Evolutionary conservation across 2,329 filamentous ascomycete species (phyloP).

Genomic region (Penicillium sp.): DNA sequence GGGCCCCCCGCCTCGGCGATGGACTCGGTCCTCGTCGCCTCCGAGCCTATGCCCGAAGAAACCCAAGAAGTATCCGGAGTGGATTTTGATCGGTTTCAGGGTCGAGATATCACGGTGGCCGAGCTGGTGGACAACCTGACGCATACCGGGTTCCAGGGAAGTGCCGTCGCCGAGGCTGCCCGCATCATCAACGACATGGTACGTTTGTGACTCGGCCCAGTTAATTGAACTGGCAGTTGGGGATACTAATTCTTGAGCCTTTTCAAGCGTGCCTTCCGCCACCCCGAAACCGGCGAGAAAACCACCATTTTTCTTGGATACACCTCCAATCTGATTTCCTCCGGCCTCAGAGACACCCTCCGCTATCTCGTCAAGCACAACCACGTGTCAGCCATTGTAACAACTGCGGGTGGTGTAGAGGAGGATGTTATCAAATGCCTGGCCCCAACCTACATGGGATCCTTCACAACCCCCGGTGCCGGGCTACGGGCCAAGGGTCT

Average conservation of each 20-base stretch:
- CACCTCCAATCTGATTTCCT: slow-evolving; percentile 96
- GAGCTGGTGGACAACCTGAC: slow-evolving; percentile 78
- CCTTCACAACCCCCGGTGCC: slow-evolving; percentile 72
- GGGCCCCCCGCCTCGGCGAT: slow-evolving; percentile 59
- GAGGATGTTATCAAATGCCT: slow-evolving; percentile 99
- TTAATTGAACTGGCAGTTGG: neutral
- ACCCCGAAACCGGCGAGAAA: slow-evolving; percentile 69
- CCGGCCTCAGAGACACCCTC: slow-evolving; percentile 82
- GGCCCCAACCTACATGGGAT: slow-evolving; percentile 84
- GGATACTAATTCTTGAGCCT: neutral
- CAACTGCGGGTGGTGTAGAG: slow-evolving; percentile 90
- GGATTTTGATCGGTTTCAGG: slow-evolving; percentile 78
- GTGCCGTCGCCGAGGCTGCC: slow-evolving; percentile 76
- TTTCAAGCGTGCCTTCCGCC: slow-evolving; percentile 67
- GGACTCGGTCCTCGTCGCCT: slow-evolving; percentile 78
- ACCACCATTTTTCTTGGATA: slow-evolving; percentile 97
- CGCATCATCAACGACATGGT: slow-evolving; percentile 96
- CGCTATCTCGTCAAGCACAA: slow-evolving; percentile 90
- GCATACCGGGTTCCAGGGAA: slow-evolving; percentile 79
- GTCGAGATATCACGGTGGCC: slow-evolving; percentile 70
- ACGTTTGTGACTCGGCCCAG: slow-evolving; percentile 17
- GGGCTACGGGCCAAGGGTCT: slow-evolving; percentile 76
- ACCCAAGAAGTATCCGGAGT: slow-evolving; percentile 82
- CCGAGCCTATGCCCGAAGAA: slow-evolving; percentile 71
- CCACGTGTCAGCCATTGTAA: slow-evolving; percentile 89